A percentile compares a stretch with the other conserved stretches of the same genome.
phyloP scores from a whole-genome alignment of 1,284 basidiomycete genomes.

The Cerrena zonata region DNA sequence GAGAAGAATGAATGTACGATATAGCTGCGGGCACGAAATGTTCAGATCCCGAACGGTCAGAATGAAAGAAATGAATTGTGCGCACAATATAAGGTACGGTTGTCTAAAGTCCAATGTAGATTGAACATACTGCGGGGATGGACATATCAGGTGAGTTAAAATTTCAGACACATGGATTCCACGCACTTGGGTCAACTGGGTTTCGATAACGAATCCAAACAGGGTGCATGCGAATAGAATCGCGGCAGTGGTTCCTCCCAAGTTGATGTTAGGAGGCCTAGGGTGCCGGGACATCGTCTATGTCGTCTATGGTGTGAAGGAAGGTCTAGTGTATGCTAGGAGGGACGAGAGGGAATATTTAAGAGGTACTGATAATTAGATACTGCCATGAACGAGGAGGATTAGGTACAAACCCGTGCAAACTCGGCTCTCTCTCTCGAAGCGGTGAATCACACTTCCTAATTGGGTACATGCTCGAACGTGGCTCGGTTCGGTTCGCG shows the following conservation, averaged over 20 bases:
- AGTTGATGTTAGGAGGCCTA: conserved; percentile 13
- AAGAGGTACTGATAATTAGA: too few relatives aligned
- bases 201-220: conserved; percentile 63
- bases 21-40: conserved; percentile 42
- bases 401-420: too few relatives aligned
- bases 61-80: conserved; percentile 7
- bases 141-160: too few relatives aligned
- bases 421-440: too few relatives aligned
- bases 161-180: not conserved
- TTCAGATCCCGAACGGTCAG: not conserved
- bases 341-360: too few relatives aligned
- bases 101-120: conserved; percentile 63
- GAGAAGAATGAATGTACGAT: conserved; percentile 68
- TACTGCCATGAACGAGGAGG: too few relatives aligned
- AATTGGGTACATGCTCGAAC: too few relatives aligned
- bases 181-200: conserved; percentile 64
- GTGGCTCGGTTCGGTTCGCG: too few relatives aligned
- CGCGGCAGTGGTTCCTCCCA: conserved; percentile 35
- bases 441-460: too few relatives aligned
- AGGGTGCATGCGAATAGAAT: conserved; percentile 49
- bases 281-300: conserved; percentile 25
- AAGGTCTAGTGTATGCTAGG: too few relatives aligned
- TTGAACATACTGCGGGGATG: conserved; percentile 60
- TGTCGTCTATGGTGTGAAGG: too few relatives aligned
- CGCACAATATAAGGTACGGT: conserved; percentile 75